A percentile compares a stretch with the other conserved stretches of the same genome.
Conservation (phyloP, 257 asterid species). For the Craterostigma plantagineum region DNA sequence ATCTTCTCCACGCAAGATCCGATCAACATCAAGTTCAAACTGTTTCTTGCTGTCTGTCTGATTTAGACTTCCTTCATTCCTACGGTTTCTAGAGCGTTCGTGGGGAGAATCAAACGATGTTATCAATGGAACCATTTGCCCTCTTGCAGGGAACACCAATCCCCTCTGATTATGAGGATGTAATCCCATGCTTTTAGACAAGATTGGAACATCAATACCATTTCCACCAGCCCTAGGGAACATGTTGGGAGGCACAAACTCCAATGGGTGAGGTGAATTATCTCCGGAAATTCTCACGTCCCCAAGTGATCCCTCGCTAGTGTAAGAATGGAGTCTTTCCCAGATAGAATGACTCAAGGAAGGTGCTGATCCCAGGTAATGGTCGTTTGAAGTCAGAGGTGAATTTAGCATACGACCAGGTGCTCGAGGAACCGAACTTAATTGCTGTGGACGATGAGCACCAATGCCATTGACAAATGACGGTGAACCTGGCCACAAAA, state of each 20-base stretch:
- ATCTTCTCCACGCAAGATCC: slow-evolving; percentile 81
- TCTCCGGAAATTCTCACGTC: slow-evolving; percentile 19
- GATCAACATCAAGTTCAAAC: slow-evolving; percentile 90
- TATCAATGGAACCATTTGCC: slow-evolving; percentile 82
- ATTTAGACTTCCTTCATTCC: slow-evolving; percentile 51
- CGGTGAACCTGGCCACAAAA: slow-evolving; percentile 63
- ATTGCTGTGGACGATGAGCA: slow-evolving; percentile 44
- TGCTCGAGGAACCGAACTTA: slow-evolving; percentile 68
- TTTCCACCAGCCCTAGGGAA: slow-evolving; percentile 57
- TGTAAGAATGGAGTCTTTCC: slow-evolving; percentile 62
- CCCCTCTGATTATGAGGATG: slow-evolving; percentile 74
- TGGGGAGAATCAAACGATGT: slow-evolving; percentile 73
- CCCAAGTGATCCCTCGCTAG: slow-evolving; percentile 7
- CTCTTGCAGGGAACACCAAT: slow-evolving; percentile 80
- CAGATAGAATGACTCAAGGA: slow-evolving; percentile 71
- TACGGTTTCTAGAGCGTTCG: slow-evolving; percentile 71
- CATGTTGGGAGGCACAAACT: slow-evolving; percentile 51
- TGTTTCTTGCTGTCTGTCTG: slow-evolving; percentile 86
- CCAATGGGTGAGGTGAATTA: slow-evolving; percentile 68
- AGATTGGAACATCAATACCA: slow-evolving; percentile 51
- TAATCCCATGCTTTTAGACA: slow-evolving; percentile 54
- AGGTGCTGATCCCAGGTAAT: slow-evolving; percentile 93
- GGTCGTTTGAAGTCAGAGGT: slow-evolving; percentile 47
- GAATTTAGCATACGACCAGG: slow-evolving; percentile 38
- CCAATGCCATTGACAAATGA: slow-evolving; percentile 57